Base-by-base conservation (phyloP, 1,284 basidiomycete species). In the Coriolopsis trogii region DNA sequence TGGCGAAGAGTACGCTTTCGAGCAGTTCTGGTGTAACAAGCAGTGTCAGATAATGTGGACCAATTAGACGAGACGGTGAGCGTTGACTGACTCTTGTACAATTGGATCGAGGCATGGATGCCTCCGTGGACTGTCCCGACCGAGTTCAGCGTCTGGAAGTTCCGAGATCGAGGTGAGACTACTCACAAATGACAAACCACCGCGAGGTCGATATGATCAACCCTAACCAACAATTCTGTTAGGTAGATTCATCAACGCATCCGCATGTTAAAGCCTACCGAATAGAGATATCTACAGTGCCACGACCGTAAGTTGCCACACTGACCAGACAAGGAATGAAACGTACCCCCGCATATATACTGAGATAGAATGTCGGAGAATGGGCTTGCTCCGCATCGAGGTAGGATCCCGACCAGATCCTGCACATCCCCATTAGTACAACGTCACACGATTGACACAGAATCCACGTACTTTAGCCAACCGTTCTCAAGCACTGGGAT, bases 1-100 rank as follows among this genome's bases (percentile, higher is more conserved):
- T 85, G 1, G 95, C 93, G 61, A 94, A 94, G 1, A 99, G 74
- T 12, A 98, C 87, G 0, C 87, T 73, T 65, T 94, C 87, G 34
- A 98, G 77, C 42, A 99, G 79, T 31, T 72, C 85, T 81, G 55
- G n/a, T n/a, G n/a, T n/a, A n/a, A n/a, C 68, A 65, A 8, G 66
- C 58, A 34, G 21, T 20, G 16, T 28, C 16, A 39, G 28, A 7
- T 13, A 8, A n/a, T n/a, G 25, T 34, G 5, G 26, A n/a, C n/a
- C n/a, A n/a, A n/a, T n/a, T 8, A 37, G 36, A 40, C 31, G 21
- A 16, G 41, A 15, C 63, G 57, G 15, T 60, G 62, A 26, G 61
- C 67, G 13, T n/a, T 3, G 64, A 58, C 84, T 46, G 65, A 84
- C 85, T 70, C 63, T 85, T 75, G 68, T 95, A 92, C 5, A 95